phyloP scores from a whole-genome alignment of 768 basidiomycete species.

The Lepiota brunneoincarnata region DNA sequence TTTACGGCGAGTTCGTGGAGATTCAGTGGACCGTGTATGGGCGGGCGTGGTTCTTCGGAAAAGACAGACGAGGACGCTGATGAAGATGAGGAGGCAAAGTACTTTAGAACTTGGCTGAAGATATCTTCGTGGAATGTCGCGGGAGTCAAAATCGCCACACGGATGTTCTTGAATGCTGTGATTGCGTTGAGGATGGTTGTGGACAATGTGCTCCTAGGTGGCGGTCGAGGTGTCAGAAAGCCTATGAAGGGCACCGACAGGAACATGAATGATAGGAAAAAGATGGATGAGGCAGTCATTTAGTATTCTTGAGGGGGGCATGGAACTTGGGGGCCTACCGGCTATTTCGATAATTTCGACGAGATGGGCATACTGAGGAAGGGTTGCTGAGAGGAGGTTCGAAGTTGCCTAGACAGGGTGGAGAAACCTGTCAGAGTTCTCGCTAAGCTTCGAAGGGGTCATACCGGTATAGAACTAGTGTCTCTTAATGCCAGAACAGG shows the following conservation, averaged over 20 bases:
- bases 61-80: background rate
- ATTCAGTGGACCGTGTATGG: background rate
- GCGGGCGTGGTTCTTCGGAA: background rate
- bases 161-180: constrained; percentile 27
- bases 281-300: too few species aligned
- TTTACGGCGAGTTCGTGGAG: constrained; percentile 29
- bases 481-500: constrained; percentile 31
- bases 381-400: constrained; percentile 37
- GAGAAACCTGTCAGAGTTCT: constrained; percentile 1
- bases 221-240: constrained; percentile 14
- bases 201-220: constrained; percentile 19
- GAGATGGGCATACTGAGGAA: constrained; percentile 35
- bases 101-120: constrained; percentile 24
- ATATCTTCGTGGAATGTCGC: constrained; percentile 23
- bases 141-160: constrained; percentile 27
- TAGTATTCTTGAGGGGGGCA: too few species aligned
- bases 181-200: constrained; percentile 23
- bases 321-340: constrained; percentile 30
- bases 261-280: background rate
- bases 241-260: constrained; percentile 8
- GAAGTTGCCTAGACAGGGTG: constrained; percentile 26
- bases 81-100: constrained; percentile 12
- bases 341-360: constrained; percentile 43
- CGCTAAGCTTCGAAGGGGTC: background rate
- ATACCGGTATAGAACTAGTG: constrained; percentile 13